Evolutionary conservation across 2,329 filamentous ascomycete genomes (phyloP).

Genomic region (Penicillium occitanis): DNA sequence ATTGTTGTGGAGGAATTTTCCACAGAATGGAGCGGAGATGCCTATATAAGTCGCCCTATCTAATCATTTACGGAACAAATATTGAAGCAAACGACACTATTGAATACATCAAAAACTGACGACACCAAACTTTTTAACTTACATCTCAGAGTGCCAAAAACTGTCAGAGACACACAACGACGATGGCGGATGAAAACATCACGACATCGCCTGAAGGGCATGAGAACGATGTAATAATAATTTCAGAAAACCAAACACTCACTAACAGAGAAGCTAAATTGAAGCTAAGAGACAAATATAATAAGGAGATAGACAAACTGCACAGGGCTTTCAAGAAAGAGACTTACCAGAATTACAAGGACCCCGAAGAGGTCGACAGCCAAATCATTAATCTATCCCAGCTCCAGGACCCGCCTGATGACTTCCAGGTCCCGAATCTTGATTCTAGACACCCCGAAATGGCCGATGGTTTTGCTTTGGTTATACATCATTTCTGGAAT

Average conservation of each 20-base stretch:
- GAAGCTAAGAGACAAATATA: background rate
- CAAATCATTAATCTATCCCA: constrained; percentile 7
- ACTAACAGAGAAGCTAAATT: background rate
- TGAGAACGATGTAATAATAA: background rate
- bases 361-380: background rate
- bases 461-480: background rate
- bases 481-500: constrained; percentile 19
- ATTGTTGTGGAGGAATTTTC: background rate
- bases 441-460: background rate
- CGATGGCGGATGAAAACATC: background rate
- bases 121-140: background rate
- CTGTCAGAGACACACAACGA: background rate
- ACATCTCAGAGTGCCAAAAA: background rate
- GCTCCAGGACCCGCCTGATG: constrained; percentile 5
- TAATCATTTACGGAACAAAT: background rate
- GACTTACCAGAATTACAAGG: background rate
- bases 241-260: background rate
- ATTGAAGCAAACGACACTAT: background rate
- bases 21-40: background rate
- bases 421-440: background rate
- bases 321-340: background rate
- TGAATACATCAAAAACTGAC: background rate
- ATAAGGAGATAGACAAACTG: background rate
- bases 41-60: background rate
- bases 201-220: background rate